Evolutionary conservation across 805 yeast species (phyloP).

Genomic region (Pichia eremophila): DNA sequence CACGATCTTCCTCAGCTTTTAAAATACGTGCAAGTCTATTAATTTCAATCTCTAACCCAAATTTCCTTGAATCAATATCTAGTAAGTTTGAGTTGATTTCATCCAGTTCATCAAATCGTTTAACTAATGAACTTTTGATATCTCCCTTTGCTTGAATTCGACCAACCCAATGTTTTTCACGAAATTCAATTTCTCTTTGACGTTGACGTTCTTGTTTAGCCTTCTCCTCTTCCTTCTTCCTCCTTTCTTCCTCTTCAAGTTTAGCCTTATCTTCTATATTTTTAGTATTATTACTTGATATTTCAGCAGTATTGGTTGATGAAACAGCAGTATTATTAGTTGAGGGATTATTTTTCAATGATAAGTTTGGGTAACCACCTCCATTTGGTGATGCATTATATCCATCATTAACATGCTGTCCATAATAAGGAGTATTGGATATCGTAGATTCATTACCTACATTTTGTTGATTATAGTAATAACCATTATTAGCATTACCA

Average conservation of each 20-base stretch:
- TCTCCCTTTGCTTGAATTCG: constrained; percentile 19
- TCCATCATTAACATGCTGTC: background rate
- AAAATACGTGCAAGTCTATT: constrained; percentile 18
- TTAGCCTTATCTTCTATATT: background rate
- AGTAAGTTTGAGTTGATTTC: constrained; percentile 14
- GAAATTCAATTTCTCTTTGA: constrained; percentile 3
- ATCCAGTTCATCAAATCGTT: constrained; percentile 18
- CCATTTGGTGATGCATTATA: background rate
- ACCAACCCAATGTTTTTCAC: constrained; percentile 23
- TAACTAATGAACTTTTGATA: constrained; percentile 9
- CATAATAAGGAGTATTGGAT: background rate
- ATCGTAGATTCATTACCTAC: background rate
- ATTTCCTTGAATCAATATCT: constrained; percentile 11
- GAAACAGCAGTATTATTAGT: background rate
- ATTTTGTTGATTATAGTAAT: background rate
- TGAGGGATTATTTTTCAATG: background rate
- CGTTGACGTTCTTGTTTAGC: constrained; percentile 1
- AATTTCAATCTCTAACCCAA: constrained; percentile 22
- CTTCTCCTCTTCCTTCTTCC: background rate
- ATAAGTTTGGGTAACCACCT: background rate
- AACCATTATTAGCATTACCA: background rate
- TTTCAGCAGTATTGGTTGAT: background rate
- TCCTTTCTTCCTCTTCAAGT: background rate
- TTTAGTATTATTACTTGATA: background rate
- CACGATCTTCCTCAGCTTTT: constrained; percentile 19